Percentiles rank a stretch among this genome's conserved stretches.
phyloP scores from a whole-genome alignment of 1,139 yeast genomes.

The Protomyces macrosporus region DNA sequence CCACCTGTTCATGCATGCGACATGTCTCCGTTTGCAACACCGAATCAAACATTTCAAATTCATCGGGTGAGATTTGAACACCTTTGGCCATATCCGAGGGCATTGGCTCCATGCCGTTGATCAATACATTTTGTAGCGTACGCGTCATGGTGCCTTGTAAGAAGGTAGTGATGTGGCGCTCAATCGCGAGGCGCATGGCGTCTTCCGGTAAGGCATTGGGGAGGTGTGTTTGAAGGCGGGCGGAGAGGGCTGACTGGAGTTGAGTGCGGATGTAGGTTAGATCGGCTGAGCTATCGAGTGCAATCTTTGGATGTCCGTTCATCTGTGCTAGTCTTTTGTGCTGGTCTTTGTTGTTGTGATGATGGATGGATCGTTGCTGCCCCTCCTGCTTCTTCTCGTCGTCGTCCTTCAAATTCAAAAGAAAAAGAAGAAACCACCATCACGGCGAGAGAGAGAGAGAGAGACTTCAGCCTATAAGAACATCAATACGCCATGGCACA shows the following conservation, averaged over 20 bases:
- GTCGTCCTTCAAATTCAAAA: neutral
- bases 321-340: neutral
- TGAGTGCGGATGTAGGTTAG: constrained; percentile 14
- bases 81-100: constrained; percentile 23
- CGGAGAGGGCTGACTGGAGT: constrained; percentile 18
- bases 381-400: neutral
- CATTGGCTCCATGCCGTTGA: constrained; percentile 16
- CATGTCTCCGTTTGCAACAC: neutral
- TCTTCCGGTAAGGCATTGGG: constrained; percentile 24
- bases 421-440: neutral
- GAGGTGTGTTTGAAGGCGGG: constrained; percentile 6
- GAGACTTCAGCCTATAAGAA: neutral
- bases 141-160: constrained; percentile 9
- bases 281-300: constrained; percentile 15
- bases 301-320: constrained; percentile 10
- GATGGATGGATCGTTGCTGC: neutral
- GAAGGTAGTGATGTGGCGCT: constrained; percentile 11
- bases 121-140: constrained; percentile 5
- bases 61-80: constrained; percentile 13
- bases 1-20: constrained; percentile 5
- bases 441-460: neutral
- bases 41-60: constrained; percentile 14
- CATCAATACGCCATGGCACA: constrained; percentile 7
- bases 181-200: constrained; percentile 8
- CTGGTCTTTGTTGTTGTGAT: neutral